Base-by-base conservation (phyloP, 139 green algal species). In the Chlorella sp. region DNA sequence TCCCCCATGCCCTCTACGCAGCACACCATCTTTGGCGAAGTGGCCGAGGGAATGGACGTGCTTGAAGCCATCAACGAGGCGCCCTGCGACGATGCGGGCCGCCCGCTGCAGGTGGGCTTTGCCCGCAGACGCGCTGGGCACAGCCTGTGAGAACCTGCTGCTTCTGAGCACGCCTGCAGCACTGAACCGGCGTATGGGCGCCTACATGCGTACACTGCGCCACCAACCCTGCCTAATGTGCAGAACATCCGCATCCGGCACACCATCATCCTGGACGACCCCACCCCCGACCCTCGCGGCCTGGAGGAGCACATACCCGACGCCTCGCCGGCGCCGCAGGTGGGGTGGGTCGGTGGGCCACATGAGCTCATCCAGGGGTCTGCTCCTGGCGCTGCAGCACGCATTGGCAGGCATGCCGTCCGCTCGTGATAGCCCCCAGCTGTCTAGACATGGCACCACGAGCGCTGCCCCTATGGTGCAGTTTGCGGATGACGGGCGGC, bases 171-270 rank as follows among this genome's bases (percentile, higher is more conserved):
- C n/a, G n/a, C n/a, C n/a, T n/a, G n/a, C n/a, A n/a, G n/a, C n/a
- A n/a, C n/a, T n/a, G n/a, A n/a, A n/a, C n/a, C n/a, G n/a, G n/a
- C n/a, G n/a, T n/a, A n/a, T n/a, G n/a, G n/a, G n/a, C n/a, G n/a
- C n/a, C n/a, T n/a, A n/a, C n/a, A n/a, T n/a, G n/a, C n/a, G n/a
- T n/a, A n/a, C n/a, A n/a, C n/a, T n/a, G n/a, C n/a, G n/a, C n/a
- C n/a, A n/a, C n/a, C 46, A 54, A 11, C 46, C 46, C 11, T 54
- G 46, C 46, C 46, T 54, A 19, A 19, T 54, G 46, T 60, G 51
- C 97, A 98, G 75, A 99, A 99, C 91, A 98, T 99, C 46, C 86
- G 96, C 62, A 98, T 99, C 76, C 92, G 95, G 48, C 97, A 98
- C 88, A 98, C 96, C 43, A 93, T 98, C 32, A 79, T 99, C 9